Evolutionary conservation across 768 basidiomycete species (phyloP).

Genomic region (Suillus fuscotomentosus): DNA sequence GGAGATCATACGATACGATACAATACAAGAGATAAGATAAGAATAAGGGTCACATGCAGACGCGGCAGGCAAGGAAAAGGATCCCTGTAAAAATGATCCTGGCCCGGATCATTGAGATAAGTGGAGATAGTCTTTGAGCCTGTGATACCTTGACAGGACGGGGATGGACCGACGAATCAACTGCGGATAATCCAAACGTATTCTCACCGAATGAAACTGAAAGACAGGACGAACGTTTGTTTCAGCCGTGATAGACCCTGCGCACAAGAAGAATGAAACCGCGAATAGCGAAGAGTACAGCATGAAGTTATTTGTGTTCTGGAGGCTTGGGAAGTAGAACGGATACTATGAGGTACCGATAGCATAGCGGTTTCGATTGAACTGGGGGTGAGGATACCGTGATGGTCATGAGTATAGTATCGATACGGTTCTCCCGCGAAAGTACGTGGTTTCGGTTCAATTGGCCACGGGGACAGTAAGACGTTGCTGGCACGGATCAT

Average conservation of each 20-base stretch:
- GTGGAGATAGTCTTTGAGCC: not conserved
- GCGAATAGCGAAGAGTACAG: not conserved
- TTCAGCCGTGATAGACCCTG: not conserved
- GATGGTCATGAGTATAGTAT: not conserved
- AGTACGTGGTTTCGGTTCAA: not conserved
- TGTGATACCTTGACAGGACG: not conserved
- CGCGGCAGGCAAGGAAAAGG: not conserved
- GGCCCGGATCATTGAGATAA: not conserved
- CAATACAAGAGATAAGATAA: not conserved
- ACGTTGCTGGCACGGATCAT: constrained; percentile 2
- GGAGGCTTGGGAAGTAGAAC: not conserved
- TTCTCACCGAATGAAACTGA: not conserved
- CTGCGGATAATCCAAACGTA: not conserved
- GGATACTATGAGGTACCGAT: not conserved
- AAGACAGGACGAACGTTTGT: not conserved
- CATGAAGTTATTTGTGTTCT: not conserved
- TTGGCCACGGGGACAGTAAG: not conserved
- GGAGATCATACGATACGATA: not conserved
- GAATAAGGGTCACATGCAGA: not conserved
- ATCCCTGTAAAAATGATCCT: not conserved
- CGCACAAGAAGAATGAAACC: not conserved
- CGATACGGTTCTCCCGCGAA: not conserved
- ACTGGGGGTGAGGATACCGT: not conserved
- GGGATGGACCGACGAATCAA: not conserved
- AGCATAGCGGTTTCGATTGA: not conserved